Evolutionary conservation across 331 rosid genomes (phyloP), one percentile per base, ranked within the genome.

Genomic region (Pyrus hybrid): DNA sequence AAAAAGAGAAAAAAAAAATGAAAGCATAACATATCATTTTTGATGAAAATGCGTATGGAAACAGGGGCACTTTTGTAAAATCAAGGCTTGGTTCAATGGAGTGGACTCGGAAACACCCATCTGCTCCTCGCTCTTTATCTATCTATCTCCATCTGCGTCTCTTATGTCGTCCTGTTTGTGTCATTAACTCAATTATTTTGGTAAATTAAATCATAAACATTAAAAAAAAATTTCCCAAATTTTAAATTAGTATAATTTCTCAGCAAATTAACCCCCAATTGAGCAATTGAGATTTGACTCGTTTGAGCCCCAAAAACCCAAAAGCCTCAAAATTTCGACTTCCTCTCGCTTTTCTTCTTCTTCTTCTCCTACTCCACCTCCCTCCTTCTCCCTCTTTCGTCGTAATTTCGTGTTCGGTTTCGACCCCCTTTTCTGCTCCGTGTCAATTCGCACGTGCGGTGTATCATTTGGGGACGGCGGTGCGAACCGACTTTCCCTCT

Each of bases 401-500:
- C 10, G 57, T 51, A 51, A 51, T 6, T 56, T 67, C 67, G 74
- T 57, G 14, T 35, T 56, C 63, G 77, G 43, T 63, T 63, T 29
- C 77, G 77, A 62, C 17, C 23, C 13, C 57, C 17, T 51, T 70
- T 70, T 70, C 4, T 9, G 72, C 41, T 60, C 43, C 73, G 73
- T 67, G 73, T 66, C 57, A 66, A 53, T 76, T 67, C 67, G 73
- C 79, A 76, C 79, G 79, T 76, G 79, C 33, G 25, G 20, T n/a
- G 43, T 45, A 64, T 11, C 21, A 71, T 54, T 47, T 65, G n/a
- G 70, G 47, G 30, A 49, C 9, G 21, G 47, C 64, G 58, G 57
- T 61, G 33, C 41, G 68, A 12, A 22, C 69, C 76, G 66, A 73
- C 75, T 65, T 62, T 21, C 29, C 47, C 29, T n/a, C 70, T 67